These are phyloP conservation scores for Alnus rubra DNA, from an alignment of 306 rosid genomes.

Conservation along the genomic window DNA sequence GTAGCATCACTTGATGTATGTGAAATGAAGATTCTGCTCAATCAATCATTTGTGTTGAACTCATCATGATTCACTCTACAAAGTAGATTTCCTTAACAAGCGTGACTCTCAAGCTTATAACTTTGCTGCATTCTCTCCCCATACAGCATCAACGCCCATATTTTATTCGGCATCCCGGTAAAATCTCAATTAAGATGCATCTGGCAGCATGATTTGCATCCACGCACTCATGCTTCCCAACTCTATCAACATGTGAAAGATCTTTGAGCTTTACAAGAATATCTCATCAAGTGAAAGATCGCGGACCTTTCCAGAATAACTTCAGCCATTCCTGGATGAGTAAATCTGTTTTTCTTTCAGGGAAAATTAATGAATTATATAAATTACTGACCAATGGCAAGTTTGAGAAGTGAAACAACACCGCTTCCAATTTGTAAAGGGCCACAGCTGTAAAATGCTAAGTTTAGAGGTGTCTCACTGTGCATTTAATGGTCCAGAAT, in stretches of 20 bases:
- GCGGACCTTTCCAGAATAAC: constrained; percentile 15
- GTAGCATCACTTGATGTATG: constrained; percentile 8
- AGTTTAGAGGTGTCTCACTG: constrained; percentile 20
- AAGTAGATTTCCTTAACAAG: constrained; percentile 24
- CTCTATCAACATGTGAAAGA: constrained; percentile 4
- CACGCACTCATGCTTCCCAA: constrained; percentile 24
- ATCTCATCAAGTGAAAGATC: constrained; percentile 7
- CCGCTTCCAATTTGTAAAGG: constrained; percentile 4
- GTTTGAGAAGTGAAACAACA: not conserved
- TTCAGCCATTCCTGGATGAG: constrained; percentile 4
- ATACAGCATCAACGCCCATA: constrained; percentile 11
- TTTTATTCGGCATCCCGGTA: constrained; percentile 8
- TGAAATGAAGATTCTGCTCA: constrained; percentile 21
- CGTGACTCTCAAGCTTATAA: constrained; percentile 24
- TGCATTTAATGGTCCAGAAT: constrained; percentile 30
- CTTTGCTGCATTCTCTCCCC: constrained; percentile 22
- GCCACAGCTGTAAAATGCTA: constrained; percentile 1
- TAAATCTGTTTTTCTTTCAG: constrained; percentile 11
- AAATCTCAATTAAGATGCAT: not conserved
- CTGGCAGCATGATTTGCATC: constrained; percentile 22
- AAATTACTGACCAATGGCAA: constrained; percentile 8
- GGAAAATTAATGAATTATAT: not conserved
- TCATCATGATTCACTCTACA: constrained; percentile 9
- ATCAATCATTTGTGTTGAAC: constrained; percentile 15
- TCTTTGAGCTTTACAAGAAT: constrained; percentile 16